phyloP scores from a whole-genome alignment of 306 rosid species.

The Cucurbita pepo region DNA sequence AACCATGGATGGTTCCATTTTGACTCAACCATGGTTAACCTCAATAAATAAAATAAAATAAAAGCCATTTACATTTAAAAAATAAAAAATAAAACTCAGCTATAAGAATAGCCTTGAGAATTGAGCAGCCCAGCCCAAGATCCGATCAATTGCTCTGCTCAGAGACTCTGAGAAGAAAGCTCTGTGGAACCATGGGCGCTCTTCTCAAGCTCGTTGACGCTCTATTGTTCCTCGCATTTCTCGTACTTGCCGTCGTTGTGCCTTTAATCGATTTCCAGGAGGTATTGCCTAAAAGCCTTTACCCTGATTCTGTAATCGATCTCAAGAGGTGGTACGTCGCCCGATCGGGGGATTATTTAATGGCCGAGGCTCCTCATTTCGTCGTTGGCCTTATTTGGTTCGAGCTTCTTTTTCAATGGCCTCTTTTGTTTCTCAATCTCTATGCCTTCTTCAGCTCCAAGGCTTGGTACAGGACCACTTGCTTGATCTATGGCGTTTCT shows the following conservation, averaged over 20 bases:
- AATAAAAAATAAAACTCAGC: too few species aligned
- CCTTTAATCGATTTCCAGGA: constrained; percentile 47
- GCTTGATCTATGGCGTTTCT: constrained; percentile 60
- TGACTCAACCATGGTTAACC: too few species aligned
- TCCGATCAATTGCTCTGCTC: not conserved
- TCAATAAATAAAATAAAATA: too few species aligned
- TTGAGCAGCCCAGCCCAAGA: not conserved
- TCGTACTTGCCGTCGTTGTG: constrained; percentile 22
- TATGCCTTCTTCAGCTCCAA: constrained; percentile 36
- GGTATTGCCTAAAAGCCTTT: constrained; percentile 24
- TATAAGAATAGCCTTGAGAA: not conserved
- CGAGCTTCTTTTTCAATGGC: constrained; percentile 72
- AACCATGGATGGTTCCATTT: too few species aligned
- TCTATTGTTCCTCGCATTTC: constrained; percentile 36
- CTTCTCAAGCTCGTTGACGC: constrained; percentile 34
- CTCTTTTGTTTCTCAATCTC: constrained; percentile 37
- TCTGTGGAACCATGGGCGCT: constrained; percentile 20
- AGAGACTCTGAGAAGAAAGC: not conserved
- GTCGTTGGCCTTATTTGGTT: constrained; percentile 53
- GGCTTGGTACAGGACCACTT: constrained; percentile 63
- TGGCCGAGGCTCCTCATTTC: constrained; percentile 44
- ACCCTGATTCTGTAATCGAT: constrained; percentile 28
- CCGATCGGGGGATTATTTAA: constrained; percentile 40
- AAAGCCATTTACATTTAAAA: not conserved
- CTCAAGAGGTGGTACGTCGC: constrained; percentile 27